These are phyloP conservation scores for Mikania micrantha DNA, from an alignment of 129 eudicot species.

Conservation along the genomic window DNA sequence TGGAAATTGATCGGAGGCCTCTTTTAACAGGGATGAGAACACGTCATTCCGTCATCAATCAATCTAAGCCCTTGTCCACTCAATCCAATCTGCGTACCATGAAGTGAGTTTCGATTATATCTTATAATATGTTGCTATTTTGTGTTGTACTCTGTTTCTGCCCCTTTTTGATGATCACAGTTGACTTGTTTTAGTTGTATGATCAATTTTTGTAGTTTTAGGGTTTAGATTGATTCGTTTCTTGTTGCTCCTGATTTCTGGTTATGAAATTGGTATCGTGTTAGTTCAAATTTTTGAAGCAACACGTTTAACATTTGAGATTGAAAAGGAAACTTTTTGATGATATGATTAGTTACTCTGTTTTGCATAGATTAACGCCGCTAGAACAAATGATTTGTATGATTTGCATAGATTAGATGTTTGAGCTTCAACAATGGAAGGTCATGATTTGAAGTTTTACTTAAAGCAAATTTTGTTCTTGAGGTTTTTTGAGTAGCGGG, in stretches of 20 bases:
- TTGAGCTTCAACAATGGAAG: not conserved
- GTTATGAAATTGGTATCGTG: too few relatives aligned
- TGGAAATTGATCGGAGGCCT: not conserved
- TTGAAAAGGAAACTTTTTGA: not conserved
- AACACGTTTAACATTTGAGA: not conserved
- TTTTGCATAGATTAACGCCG: not conserved
- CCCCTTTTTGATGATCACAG: not conserved
- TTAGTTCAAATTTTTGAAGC: not conserved
- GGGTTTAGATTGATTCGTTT: not conserved
- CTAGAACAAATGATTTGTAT: too few relatives aligned
- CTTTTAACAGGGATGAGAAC: constrained; percentile 16
- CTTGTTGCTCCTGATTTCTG: not conserved
- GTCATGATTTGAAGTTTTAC: too few relatives aligned
- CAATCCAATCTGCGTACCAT: constrained; percentile 18
- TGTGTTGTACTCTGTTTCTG: not conserved
- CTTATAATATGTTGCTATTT: not conserved
- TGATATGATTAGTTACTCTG: not conserved
- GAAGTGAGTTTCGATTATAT: constrained; percentile 29
- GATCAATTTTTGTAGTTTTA: not conserved
- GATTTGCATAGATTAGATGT: too few relatives aligned
- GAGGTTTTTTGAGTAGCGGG: too few relatives aligned
- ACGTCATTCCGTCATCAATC: constrained; percentile 2
- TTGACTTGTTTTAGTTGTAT: not conserved
- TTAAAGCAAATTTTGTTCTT: too few relatives aligned
- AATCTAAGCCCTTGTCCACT: constrained; percentile 1